These are phyloP conservation scores for Plasmopara halstedii DNA, from an alignment of 352 stramenopile species.

Conservation along the genomic window DNA sequence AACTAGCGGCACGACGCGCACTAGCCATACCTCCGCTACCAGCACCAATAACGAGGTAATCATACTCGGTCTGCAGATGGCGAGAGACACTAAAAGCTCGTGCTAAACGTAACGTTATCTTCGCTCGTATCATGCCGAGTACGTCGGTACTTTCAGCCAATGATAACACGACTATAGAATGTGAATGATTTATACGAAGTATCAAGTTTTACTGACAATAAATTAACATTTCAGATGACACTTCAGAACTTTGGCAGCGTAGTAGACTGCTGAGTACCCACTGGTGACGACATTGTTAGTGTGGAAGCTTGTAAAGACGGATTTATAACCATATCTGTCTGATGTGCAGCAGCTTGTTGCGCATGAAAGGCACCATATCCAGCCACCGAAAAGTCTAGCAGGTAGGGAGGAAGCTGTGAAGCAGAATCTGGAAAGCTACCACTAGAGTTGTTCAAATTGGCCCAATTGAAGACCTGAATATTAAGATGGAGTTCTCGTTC, in stretches of 20 bases:
- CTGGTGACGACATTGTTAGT: constrained; percentile 14
- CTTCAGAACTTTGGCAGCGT: background rate
- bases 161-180: too few species aligned
- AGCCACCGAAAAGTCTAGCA: constrained; percentile 48
- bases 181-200: too few species aligned
- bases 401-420: constrained; percentile 40
- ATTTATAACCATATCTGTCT: constrained; percentile 25
- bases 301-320: constrained; percentile 13
- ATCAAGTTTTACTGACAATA: too few species aligned
- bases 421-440: constrained; percentile 14
- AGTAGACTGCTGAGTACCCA: constrained; percentile 7
- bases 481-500: constrained; percentile 65
- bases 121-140: too few species aligned
- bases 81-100: constrained; percentile 9
- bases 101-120: background rate
- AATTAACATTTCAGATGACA: background rate
- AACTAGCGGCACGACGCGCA: too few species aligned
- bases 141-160: too few species aligned
- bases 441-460: constrained; percentile 17
- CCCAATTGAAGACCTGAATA: constrained; percentile 66
- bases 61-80: constrained; percentile 29
- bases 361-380: constrained; percentile 54
- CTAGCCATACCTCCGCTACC: constrained; percentile 90
- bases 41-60: constrained; percentile 90
- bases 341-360: constrained; percentile 39